Evolutionary conservation across 2,329 filamentous ascomycete genomes (phyloP).

Genomic region (Ophiocordyceps australis): DNA sequence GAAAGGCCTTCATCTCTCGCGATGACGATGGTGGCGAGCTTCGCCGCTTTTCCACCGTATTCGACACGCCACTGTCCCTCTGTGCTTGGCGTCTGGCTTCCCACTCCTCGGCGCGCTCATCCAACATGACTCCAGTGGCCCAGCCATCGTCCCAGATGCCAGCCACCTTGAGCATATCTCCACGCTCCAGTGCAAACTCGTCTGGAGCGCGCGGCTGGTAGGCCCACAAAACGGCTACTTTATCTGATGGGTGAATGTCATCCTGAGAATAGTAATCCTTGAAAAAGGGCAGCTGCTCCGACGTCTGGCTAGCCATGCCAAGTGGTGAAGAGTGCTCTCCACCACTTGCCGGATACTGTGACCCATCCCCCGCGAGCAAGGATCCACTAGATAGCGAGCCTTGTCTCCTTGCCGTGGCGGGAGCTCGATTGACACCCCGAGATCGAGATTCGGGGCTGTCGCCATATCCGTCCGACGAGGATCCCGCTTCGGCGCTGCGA

Average conservation of each 20-base stretch:
- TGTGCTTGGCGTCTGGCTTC: conserved; percentile 59
- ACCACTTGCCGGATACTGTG: conserved; percentile 56
- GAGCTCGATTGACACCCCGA: conserved; percentile 36
- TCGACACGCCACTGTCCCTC: conserved; percentile 85
- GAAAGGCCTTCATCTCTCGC: conserved; percentile 94
- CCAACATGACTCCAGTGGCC: conserved; percentile 79
- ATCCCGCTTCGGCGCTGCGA: conserved; percentile 33
- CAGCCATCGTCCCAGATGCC: conserved; percentile 99
- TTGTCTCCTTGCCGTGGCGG: conserved; percentile 46
- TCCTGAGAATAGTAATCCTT: conserved; percentile 98
- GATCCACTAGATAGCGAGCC: conserved; percentile 85
- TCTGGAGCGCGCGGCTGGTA: conserved; percentile 89
- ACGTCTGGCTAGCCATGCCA: conserved; percentile 72
- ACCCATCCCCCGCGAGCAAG: conserved; percentile 49
- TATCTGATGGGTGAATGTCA: conserved; percentile 82
- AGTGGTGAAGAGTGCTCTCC: conserved; percentile 70
- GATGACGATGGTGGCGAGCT: conserved; percentile 37
- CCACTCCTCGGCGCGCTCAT: conserved; percentile 78
- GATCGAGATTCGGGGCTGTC: conserved; percentile 56
- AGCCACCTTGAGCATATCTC: conserved; percentile 95
- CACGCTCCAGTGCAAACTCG: conserved; percentile 82
- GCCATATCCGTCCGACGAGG: conserved; percentile 55
- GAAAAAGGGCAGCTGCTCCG: conserved; percentile 89
- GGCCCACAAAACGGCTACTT: conserved; percentile 84
- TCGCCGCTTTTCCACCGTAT: conserved; percentile 47